Evolutionary conservation across 2,329 filamentous ascomycete species (phyloP).

Genomic region (Clarireedia sp.): DNA sequence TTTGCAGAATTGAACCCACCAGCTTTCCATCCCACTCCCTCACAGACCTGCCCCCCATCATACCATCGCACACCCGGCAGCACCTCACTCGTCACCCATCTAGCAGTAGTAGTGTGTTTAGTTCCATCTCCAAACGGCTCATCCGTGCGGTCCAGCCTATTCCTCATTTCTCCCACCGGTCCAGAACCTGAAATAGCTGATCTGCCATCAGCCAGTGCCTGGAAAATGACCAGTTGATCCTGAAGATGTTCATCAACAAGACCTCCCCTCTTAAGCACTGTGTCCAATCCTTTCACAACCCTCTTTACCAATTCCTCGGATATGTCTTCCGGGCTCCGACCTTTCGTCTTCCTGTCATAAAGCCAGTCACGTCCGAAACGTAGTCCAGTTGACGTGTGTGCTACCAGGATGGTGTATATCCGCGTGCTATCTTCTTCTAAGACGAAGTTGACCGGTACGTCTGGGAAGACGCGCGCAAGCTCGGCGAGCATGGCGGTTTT

Average conservation of each 20-base stretch:
- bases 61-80: slow-evolving; percentile 43
- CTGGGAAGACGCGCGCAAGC: slow-evolving; percentile 37
- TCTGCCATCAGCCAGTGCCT: slow-evolving; percentile 46
- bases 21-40: slow-evolving; percentile 35
- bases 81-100: slow-evolving; percentile 49
- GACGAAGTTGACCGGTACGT: slow-evolving; percentile 37
- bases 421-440: slow-evolving; percentile 45
- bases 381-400: slow-evolving; percentile 38
- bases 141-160: slow-evolving; percentile 36
- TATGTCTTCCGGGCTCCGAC: slow-evolving; percentile 25
- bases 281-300: slow-evolving; percentile 39
- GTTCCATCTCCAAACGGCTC: slow-evolving; percentile 50
- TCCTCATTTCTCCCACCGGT: background rate
- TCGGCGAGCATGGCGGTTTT: slow-evolving; percentile 34
- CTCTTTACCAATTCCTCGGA: slow-evolving; percentile 35
- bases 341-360: slow-evolving; percentile 34
- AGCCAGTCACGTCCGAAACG: slow-evolving; percentile 44
- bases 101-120: slow-evolving; percentile 49
- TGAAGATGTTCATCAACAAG: slow-evolving; percentile 50
- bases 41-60: slow-evolving; percentile 42
- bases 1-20: background rate
- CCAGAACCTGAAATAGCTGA: slow-evolving; percentile 29
- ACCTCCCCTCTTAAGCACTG: slow-evolving; percentile 38
- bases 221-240: slow-evolving; percentile 54
- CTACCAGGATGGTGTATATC: slow-evolving; percentile 51